Base-by-base conservation (phyloP, 805 yeast genomes). In the Candida lessepsii region DNA sequence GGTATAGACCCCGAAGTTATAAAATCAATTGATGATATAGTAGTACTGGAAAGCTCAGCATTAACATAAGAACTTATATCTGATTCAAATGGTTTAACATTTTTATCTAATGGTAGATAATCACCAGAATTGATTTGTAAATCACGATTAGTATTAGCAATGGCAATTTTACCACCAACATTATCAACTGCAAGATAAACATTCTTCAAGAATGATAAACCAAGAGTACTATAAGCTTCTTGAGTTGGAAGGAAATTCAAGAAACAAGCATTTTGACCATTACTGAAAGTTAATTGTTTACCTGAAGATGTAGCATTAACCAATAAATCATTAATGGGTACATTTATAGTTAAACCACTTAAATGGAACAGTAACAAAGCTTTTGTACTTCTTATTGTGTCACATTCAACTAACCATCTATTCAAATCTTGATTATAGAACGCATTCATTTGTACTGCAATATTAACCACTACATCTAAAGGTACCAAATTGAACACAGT, bases 391-490 rank as follows among this genome's bases (percentile, higher is more conserved):
- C 68, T 71, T 11, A 82, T 61, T 23, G 52, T 48, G 9, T 72
- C 60, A 61, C 93, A 85, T 42, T 74, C 73, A 10, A 81, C 81
- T 11, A 82, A 50, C 91, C 91, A 85, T 13, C 71, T 51, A 17
- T 63, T 65, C 5, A 67, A 52, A 5, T 65, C 63, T 3, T 61
- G 56, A 3, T 75, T 70, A 53, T 76, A 85, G 46, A 70, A 75
- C 0, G 91, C 91, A 51, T 81, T 80, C 28, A 81, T 62, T 58
- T 85, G 90, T 18, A 83, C 67, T 0, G 90, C 87, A 21, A 85
- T 58, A 48, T 75, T 76, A 37, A 84, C 67, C 29, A 85, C 63
- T 4, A 76, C 54, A 33, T 73, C 71, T 29, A 72, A 60, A 0
- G 91, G 91, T 25, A 85, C 55, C 52, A 65, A 73, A 20, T 68